These are phyloP conservation scores for Vararia minispora DNA, from an alignment of 768 basidiomycete species.

Conservation along the genomic window DNA sequence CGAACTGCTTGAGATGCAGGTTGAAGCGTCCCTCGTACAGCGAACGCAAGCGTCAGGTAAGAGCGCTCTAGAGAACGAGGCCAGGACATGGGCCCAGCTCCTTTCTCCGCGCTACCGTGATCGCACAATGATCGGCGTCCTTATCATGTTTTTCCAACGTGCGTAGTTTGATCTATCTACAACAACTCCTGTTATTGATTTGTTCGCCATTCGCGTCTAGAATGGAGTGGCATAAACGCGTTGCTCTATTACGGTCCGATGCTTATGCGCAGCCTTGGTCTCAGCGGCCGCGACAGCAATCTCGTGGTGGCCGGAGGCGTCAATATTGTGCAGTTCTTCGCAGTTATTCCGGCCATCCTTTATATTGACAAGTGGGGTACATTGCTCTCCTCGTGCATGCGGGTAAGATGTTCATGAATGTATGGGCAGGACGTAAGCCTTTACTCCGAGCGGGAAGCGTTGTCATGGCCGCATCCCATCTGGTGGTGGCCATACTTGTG, in stretches of 20 bases:
- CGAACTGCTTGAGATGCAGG: conserved; percentile 69
- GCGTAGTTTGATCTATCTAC: conserved; percentile 16
- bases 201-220: conserved; percentile 24
- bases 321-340: conserved; percentile 67
- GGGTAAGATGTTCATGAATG: not conserved
- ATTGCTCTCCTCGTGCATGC: conserved; percentile 2
- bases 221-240: conserved; percentile 85
- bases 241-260: conserved; percentile 75
- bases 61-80: conserved; percentile 15
- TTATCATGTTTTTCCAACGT: conserved; percentile 84
- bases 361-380: conserved; percentile 55
- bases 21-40: conserved; percentile 45
- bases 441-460: conserved; percentile 54
- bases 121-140: conserved; percentile 57
- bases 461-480: conserved; percentile 54
- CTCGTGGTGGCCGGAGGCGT: conserved; percentile 70
- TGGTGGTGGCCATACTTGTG: conserved; percentile 55
- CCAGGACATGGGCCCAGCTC: conserved; percentile 45
- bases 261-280: conserved; percentile 51
- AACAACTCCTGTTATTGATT: not conserved
- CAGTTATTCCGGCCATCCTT: conserved; percentile 63
- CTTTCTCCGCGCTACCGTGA: conserved; percentile 41
- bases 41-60: conserved; percentile 19
- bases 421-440: conserved; percentile 44
- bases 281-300: conserved; percentile 46